Percentiles rank a stretch among this genome's conserved stretches.
Evolutionary conservation across 345 rosid genomes (phyloP).

Genomic region (Syzygium aromaticum): DNA sequence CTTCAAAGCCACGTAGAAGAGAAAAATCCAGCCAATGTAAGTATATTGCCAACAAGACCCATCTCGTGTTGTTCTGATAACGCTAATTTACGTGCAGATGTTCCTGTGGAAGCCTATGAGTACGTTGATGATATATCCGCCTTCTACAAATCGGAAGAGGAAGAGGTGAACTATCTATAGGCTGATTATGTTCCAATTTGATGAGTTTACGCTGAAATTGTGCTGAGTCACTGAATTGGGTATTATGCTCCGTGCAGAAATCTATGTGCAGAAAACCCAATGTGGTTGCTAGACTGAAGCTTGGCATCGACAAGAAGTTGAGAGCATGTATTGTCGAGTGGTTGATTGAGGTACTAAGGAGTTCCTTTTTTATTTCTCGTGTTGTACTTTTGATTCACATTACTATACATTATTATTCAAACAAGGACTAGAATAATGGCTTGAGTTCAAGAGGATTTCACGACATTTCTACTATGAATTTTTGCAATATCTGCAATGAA

Average conservation of each 20-base stretch:
- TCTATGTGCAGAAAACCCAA: neutral
- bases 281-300: neutral
- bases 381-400: too few species aligned
- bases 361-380: too few species aligned
- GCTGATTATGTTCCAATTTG: neutral
- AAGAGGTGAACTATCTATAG: neutral
- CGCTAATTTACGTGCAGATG: neutral
- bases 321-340: neutral
- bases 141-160: neutral
- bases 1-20: too few species aligned
- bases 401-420: too few species aligned
- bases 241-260: neutral
- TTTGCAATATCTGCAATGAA: too few species aligned
- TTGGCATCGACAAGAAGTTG: neutral
- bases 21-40: neutral
- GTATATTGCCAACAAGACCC: neutral
- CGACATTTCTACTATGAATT: too few species aligned
- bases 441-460: too few species aligned
- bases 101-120: neutral
- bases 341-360: neutral
- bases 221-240: neutral
- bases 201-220: neutral
- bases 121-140: neutral
- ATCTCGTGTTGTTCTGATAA: slow-evolving; percentile 1
- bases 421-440: too few species aligned